A percentile compares a stretch with the other conserved stretches of the same genome.
Evolutionary conservation across 331 rosid genomes (phyloP).

Genomic region (Stylosanthes scabra): DNA sequence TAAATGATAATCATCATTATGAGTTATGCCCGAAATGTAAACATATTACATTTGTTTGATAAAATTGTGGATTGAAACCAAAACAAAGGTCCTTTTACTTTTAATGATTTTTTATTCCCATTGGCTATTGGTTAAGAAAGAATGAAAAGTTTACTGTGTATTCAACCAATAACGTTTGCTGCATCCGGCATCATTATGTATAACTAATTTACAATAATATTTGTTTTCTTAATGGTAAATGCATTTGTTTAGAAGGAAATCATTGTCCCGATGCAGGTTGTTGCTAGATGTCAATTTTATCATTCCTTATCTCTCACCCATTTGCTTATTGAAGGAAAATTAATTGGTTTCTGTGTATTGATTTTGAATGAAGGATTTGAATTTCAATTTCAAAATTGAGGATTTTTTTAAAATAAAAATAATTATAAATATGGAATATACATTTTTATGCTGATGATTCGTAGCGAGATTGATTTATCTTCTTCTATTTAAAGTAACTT

Average conservation of each 20-base stretch:
- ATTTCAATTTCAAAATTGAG: background rate
- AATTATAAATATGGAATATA: too few relatives aligned
- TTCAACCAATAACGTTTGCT: slow-evolving; percentile 12
- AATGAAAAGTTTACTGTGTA: slow-evolving; percentile 28
- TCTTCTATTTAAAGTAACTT: too few relatives aligned
- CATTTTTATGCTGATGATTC: too few relatives aligned
- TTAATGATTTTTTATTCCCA: slow-evolving; percentile 9
- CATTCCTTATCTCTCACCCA: background rate
- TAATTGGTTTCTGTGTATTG: background rate
- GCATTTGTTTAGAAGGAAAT: slow-evolving; percentile 16
- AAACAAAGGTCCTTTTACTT: background rate
- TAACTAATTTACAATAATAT: slow-evolving; percentile 7
- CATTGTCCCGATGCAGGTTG: background rate
- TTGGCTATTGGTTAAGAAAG: slow-evolving; percentile 20
- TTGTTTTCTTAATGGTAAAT: slow-evolving; percentile 12
- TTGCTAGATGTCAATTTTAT: background rate
- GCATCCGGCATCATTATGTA: slow-evolving; percentile 33
- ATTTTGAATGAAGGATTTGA: too few relatives aligned
- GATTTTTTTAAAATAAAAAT: too few relatives aligned
- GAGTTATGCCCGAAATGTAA: slow-evolving; percentile 25
- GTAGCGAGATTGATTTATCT: too few relatives aligned
- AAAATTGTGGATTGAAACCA: slow-evolving; percentile 6
- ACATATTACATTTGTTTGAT: background rate
- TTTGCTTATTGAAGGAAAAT: background rate
- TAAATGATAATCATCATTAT: slow-evolving; percentile 38